Base-by-base conservation (phyloP, 148 eudicot genomes). In the Drosera capensis region DNA sequence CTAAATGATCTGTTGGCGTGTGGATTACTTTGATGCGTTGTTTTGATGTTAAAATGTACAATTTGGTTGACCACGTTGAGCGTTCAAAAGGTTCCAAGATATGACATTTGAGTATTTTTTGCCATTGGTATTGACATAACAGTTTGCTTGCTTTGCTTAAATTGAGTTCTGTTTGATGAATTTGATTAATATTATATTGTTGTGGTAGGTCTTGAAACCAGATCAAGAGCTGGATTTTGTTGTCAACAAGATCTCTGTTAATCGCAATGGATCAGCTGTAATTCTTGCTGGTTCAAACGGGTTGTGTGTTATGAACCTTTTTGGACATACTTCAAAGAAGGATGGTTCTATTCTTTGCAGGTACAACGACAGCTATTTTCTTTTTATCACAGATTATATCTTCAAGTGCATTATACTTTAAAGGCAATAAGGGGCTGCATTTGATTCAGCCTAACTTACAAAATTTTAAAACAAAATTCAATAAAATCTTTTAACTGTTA, bases 191-290 rank as follows among this genome's bases (percentile, higher is more conserved):
- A 30, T 39, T 23, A n/a, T n/a, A 46, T 52, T 45, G 17, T 24
- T 59, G 34, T 60, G 41, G 28, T 66, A 90, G 97, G 93, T 75
- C 35, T 42, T 90, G 76, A 73, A 62, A 65, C 46, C 87, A 9
- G 93, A 84, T 54, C 66, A 45, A 37, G 75, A 65, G 37, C 62
- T 75, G 22, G 65, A 51, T 31, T 80, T 73, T 71, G 62, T 51
- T 61, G 80, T 90, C 31, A 51, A 64, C 52, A 78, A 67, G 56
- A 73, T 90, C 43, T 71, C 79, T 26, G 53, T 80, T n/a, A 90
- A 90, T 57, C 59, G 64, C 61, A 79, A 69, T 67, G 93, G 95
- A 49, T 84, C 95, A 51, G 95, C 82, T 8, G 39, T 90, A 60
- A 56, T 90, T 36, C 73, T 90, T 54, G 68, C 62, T 39, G 79